phyloP scores from a whole-genome alignment of 179 eudicot species.

The Sideroxylon spinosum region DNA sequence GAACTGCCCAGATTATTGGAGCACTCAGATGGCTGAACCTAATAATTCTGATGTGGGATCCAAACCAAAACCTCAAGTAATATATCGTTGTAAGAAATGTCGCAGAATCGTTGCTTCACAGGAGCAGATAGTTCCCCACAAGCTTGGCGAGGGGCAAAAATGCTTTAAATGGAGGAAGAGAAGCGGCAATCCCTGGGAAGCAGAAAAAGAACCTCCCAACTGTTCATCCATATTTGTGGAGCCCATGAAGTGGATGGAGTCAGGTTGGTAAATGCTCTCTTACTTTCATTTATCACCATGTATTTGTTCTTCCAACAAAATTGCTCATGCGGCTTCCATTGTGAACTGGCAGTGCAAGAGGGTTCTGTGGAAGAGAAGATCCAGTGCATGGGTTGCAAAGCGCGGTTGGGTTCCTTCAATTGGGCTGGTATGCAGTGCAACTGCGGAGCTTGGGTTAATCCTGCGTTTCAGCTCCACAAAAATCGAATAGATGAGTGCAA shows the following conservation, averaged over 20 bases:
- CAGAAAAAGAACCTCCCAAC: constrained; percentile 33
- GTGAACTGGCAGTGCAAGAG: constrained; percentile 54
- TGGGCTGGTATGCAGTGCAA: constrained; percentile 89
- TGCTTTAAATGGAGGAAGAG: constrained; percentile 59
- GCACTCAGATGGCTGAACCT: constrained; percentile 27
- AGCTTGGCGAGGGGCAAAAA: constrained; percentile 57
- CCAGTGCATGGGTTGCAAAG: constrained; percentile 75
- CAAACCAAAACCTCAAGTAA: constrained; percentile 36
- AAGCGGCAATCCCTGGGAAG: constrained; percentile 22
- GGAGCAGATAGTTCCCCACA: constrained; percentile 60
- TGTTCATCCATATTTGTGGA: constrained; percentile 84
- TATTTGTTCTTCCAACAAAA: not conserved
- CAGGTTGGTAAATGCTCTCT: constrained; percentile 30
- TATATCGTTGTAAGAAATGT: constrained; percentile 81
- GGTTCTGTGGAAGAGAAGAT: constrained; percentile 70
- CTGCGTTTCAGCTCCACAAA: constrained; percentile 80
- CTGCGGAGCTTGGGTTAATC: constrained; percentile 82
- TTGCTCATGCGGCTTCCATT: not conserved
- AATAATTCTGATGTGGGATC: constrained; percentile 23
- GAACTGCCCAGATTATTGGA: not conserved
- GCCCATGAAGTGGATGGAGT: constrained; percentile 94
- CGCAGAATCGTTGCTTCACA: constrained; percentile 79
- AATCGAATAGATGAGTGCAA: constrained; percentile 62
- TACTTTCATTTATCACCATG: not conserved
- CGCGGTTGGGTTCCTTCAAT: constrained; percentile 65